Evolutionary conservation across 371 early-diverging fungal genomes (phyloP).

Genomic region (Apophysomyces trapeziformis): DNA sequence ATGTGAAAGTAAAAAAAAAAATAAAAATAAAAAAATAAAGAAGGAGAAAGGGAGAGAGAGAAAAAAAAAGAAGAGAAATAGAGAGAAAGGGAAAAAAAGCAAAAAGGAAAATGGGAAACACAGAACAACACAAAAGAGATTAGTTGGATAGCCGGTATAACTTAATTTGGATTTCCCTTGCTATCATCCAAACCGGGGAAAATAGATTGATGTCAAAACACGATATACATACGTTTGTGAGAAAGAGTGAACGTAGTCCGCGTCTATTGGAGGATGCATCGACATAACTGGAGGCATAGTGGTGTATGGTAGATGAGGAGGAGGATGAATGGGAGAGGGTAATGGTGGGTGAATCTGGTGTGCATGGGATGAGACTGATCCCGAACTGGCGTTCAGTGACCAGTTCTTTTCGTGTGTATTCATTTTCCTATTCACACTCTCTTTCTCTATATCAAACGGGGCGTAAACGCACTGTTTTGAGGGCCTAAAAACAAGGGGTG

Average conservation of each 20-base stretch:
- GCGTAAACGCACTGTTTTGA: background rate
- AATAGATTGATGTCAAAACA: slow-evolving; percentile 2
- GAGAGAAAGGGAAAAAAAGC: slow-evolving; percentile 7
- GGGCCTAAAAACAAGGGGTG: slow-evolving; percentile 7
- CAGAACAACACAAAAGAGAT: slow-evolving; percentile 7
- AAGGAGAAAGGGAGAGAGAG: slow-evolving; percentile 3
- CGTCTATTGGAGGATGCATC: slow-evolving; percentile 7
- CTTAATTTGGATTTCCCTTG: slow-evolving; percentile 7
- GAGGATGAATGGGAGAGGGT: slow-evolving; percentile 26
- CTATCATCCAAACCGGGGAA: slow-evolving; percentile 6
- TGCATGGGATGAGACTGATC: slow-evolving; percentile 16
- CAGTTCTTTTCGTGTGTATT: slow-evolving; percentile 27
- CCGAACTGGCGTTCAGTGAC: slow-evolving; percentile 19
- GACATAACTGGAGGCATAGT: slow-evolving; percentile 11
- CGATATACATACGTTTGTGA: slow-evolving; percentile 6
- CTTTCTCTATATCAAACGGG: background rate
- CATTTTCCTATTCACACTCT: slow-evolving; percentile 10
- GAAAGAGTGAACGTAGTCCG: slow-evolving; percentile 5
- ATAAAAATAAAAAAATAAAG: slow-evolving; percentile 2
- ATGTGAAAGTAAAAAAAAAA: slow-evolving; percentile 3
- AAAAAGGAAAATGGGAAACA: slow-evolving; percentile 9
- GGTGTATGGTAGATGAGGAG: slow-evolving; percentile 13
- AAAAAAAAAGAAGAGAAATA: slow-evolving; percentile 5
- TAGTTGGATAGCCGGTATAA: slow-evolving; percentile 10
- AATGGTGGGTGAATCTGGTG: slow-evolving; percentile 20